Conservation (phyloP, 805 yeast species). For the Saccharomycopsis sp. region DNA sequence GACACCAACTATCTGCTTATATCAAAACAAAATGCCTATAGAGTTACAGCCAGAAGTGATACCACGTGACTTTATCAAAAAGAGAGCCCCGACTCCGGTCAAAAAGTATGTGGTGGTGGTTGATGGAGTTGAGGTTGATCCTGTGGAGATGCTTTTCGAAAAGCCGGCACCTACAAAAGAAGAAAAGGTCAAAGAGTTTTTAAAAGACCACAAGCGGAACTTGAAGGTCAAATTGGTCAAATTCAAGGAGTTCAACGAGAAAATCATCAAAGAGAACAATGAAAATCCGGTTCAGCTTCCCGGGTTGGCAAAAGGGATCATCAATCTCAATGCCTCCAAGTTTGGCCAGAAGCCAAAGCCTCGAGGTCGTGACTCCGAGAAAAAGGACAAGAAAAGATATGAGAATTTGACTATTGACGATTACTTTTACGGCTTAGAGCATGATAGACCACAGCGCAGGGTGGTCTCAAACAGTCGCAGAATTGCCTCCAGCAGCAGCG, state of each 20-base stretch:
- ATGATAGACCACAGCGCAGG: not conserved
- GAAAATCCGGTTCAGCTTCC: constrained; percentile 7
- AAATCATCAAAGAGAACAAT: constrained; percentile 3
- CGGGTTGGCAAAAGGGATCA: not conserved
- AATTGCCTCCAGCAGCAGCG: not conserved
- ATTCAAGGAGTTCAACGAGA: constrained; percentile 13
- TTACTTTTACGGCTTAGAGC: not conserved
- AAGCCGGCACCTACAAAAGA: constrained; percentile 8
- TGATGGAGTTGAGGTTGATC: constrained; percentile 19
- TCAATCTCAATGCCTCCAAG: not conserved
- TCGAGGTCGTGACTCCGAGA: not conserved
- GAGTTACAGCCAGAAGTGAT: constrained; percentile 4
- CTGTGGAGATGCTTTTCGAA: constrained; percentile 17
- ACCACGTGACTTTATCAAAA: constrained; percentile 6
- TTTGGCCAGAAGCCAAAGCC: not conserved
- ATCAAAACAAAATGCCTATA: not conserved
- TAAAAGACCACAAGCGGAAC: constrained; percentile 1
- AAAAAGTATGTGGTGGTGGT: constrained; percentile 10
- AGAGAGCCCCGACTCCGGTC: not conserved
- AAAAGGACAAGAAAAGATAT: not conserved
- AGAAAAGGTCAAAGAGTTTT: constrained; percentile 9
- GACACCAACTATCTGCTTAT: too few relatives aligned
- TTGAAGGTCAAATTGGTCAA: constrained; percentile 5
- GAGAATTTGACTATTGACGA: not conserved
- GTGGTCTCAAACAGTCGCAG: not conserved